Evolutionary conservation across 1,139 yeast genomes (phyloP).

Genomic region (Magnusiomyces starmeri): DNA sequence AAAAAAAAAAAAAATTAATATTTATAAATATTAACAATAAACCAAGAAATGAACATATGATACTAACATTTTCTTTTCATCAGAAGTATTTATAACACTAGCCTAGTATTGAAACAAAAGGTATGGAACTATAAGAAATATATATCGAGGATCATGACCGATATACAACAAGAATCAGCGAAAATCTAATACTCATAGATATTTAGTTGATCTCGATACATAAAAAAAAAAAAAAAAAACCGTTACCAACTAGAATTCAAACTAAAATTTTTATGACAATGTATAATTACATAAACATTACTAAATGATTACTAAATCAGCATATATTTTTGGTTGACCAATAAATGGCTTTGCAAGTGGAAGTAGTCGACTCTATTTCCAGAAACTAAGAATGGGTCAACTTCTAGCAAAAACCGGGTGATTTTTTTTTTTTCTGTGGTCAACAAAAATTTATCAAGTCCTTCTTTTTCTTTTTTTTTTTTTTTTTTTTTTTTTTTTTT

Average conservation of each 20-base stretch:
- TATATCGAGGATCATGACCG: not conserved
- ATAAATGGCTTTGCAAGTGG: conserved; percentile 6
- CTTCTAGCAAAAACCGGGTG: not conserved
- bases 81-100: no score
- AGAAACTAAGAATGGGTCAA: not conserved
- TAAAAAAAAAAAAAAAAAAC: not conserved
- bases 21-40: not conserved
- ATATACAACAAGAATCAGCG: not conserved
- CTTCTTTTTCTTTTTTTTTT: conserved; percentile 4
- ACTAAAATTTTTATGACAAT: no score
- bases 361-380: not conserved
- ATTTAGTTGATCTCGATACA: not conserved
- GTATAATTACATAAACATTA: not conserved
- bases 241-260: no score
- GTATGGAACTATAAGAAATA: not conserved
- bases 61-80: not conserved
- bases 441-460: conserved; percentile 5
- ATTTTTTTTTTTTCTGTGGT: conserved; percentile 1
- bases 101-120: no score
- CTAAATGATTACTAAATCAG: not conserved
- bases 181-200: not conserved
- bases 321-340: conserved; percentile 8
- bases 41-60: not conserved
- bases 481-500: not conserved
- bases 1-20: not conserved